Evolutionary conservation across 179 eudicot species (phyloP).

Genomic region (Dionaea muscipula): DNA sequence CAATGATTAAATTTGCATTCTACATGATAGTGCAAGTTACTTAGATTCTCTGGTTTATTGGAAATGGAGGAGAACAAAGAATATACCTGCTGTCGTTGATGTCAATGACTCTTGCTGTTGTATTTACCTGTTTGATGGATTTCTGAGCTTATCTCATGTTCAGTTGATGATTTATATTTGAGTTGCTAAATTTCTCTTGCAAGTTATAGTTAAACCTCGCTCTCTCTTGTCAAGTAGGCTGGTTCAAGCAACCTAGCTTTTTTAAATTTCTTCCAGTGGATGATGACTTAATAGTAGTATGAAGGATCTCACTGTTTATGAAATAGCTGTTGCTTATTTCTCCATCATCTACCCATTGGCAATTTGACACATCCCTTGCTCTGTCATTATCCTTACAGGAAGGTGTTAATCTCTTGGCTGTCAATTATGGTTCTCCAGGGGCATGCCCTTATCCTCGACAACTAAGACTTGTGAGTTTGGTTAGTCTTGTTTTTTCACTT

Average conservation of each 20-base stretch:
- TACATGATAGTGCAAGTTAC: too few species aligned
- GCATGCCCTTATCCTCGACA: constrained; percentile 82
- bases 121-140: too few species aligned
- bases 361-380: not conserved
- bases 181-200: not conserved
- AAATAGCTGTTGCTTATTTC: not conserved
- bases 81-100: too few species aligned
- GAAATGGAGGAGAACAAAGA: too few species aligned
- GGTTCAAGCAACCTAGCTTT: not conserved
- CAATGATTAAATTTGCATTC: not conserved
- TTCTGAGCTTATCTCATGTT: not conserved
- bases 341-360: not conserved
- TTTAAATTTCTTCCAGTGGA: not conserved
- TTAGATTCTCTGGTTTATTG: too few species aligned
- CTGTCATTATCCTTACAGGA: constrained; percentile 29
- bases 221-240: not conserved
- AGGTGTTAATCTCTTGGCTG: constrained; percentile 68
- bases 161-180: not conserved
- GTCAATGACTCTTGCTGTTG: too few species aligned
- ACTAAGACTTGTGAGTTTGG: constrained; percentile 51
- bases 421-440: constrained; percentile 86
- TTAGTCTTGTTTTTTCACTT: not conserved
- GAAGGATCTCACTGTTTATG: not conserved
- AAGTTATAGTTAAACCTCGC: not conserved
- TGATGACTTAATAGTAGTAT: not conserved